Percentiles rank a stretch among this genome's conserved stretches.
These are phyloP conservation scores for Mrakia frigida DNA, from an alignment of 768 basidiomycete species.

Conservation along the genomic window DNA sequence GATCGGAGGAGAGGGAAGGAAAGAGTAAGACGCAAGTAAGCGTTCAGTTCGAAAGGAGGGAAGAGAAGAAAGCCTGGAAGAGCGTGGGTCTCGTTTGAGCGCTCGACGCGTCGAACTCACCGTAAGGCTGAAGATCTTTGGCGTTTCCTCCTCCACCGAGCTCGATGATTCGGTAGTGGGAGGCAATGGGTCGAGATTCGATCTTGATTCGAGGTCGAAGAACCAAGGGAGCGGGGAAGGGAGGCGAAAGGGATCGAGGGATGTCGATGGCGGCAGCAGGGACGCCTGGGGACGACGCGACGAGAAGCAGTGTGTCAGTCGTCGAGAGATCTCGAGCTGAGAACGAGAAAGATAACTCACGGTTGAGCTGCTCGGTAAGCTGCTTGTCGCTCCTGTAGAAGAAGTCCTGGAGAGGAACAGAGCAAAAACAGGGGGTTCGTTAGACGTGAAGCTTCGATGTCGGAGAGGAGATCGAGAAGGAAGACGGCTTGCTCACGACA, in stretches of 20 bases:
- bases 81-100: neutral
- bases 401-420: neutral
- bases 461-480: neutral
- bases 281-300: too few species aligned
- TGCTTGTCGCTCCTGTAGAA: neutral
- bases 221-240: neutral
- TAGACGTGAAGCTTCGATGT: neutral
- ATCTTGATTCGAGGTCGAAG: neutral
- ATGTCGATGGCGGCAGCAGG: neutral
- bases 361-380: neutral
- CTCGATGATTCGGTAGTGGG: neutral
- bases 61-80: neutral
- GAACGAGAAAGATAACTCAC: neutral
- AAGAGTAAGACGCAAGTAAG: neutral
- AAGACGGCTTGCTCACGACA: neutral
- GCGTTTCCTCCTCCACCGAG: neutral
- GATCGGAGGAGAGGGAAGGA: neutral
- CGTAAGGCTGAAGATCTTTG: neutral
- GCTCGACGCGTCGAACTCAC: neutral
- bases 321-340: neutral
- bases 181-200: neutral
- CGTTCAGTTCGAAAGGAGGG: neutral
- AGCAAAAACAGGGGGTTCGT: neutral
- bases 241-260: neutral
- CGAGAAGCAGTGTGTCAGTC: too few species aligned